Evolutionary conservation across 2,329 filamentous ascomycete species (phyloP), one percentile per base, ranked within the genome.

Genomic region (Tympanopsis confertula): DNA sequence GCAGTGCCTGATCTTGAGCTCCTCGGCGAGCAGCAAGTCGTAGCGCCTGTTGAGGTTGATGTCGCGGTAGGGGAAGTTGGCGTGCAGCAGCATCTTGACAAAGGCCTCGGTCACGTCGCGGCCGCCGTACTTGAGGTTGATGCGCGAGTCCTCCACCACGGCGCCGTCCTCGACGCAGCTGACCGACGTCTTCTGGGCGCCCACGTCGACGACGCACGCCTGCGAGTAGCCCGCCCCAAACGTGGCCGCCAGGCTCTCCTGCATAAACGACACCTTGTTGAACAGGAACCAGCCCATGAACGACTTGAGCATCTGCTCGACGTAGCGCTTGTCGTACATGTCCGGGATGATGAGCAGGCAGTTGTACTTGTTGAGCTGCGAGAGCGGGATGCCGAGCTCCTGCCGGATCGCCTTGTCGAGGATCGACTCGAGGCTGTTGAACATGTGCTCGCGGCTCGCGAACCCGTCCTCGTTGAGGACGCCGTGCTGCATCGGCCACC

Each of bases 121-220:
- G 1, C 81, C 81, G 22, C 81, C 81, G 49, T 73, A 82, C 52
- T 85, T 85, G 36, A 85, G 54, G 47, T 84, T 85, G 44, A 85
- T 68, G 3, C 81, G 70, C 2, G 80, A 85, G 45, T 83, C 79
- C 44, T 84, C 80, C 20, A 83, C 65, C 47, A 78, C 80, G 70
- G 85, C 76, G 13, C 81, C 81, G 57, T 86, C 81, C 46, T 86
- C 81, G n/a, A 86, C 79, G 46, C 81, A 86, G 53, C 78, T 84
- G 14, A 86, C 78, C 1, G 81, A 83, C 1, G 81, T 85, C 61
- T 86, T 86, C 52, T 85, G 78, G 2, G 80, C 80, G 26, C 81
- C 81, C 47, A 86, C 73, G 52, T 86, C 81, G 18, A 86, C 78
- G 42, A 85, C 78, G 50, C 81, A 85, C 13, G 76, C 72, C 30